These are phyloP conservation scores for Porcisia deanei DNA, from an alignment of 208 protist species.

Conservation along the genomic window DNA sequence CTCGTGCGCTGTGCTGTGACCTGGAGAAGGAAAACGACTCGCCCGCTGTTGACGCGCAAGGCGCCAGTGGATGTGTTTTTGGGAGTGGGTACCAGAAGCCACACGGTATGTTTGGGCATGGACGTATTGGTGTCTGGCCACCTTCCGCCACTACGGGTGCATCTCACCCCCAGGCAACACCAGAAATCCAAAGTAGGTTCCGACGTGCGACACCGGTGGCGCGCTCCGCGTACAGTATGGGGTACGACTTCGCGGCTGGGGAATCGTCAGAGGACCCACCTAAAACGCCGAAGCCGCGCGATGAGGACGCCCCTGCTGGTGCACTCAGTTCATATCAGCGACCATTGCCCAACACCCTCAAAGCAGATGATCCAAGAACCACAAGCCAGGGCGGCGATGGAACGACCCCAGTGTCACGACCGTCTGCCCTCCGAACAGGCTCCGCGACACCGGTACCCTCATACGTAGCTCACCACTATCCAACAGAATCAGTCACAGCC, in stretches of 20 bases:
- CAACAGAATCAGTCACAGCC: not conserved
- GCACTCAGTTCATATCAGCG: too few relatives aligned
- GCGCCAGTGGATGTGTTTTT: too few relatives aligned
- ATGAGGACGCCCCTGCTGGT: not conserved
- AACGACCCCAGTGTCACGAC: not conserved
- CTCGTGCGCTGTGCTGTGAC: slow-evolving; percentile 5
- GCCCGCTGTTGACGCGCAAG: not conserved
- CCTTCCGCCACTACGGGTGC: not conserved
- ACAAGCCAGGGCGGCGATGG: not conserved
- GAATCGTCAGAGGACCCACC: slow-evolving; percentile 11
- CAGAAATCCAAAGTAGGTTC: not conserved
- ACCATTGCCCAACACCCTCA: not conserved
- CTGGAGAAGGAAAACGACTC: not conserved
- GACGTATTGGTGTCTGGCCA: not conserved
- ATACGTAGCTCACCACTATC: too few relatives aligned
- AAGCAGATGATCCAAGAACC: not conserved
- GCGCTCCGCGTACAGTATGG: slow-evolving; percentile 19
- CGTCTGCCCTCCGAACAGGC: not conserved
- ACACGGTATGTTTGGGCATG: not conserved
- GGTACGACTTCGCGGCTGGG: slow-evolving; percentile 10
- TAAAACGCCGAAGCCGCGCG: not conserved
- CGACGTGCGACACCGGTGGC: slow-evolving; percentile 16
- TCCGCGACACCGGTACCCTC: not conserved
- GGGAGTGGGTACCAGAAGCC: not conserved
- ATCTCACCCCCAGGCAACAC: not conserved